Base-by-base conservation (phyloP, 257 asterid genomes). In the Lycium ferocissimum region DNA sequence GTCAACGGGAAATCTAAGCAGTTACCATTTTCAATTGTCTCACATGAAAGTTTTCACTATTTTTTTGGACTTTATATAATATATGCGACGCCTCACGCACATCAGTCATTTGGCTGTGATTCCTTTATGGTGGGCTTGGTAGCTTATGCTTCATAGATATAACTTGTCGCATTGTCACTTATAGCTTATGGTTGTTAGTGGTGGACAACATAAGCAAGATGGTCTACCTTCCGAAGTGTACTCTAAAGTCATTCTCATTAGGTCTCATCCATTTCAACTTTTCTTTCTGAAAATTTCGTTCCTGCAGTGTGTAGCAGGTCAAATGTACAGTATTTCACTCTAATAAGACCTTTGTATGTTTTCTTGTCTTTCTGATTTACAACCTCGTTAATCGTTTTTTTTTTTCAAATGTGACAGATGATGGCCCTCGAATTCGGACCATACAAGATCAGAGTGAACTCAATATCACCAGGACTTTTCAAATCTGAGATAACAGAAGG, bases 361-460 rank as follows among this genome's bases (percentile, higher is more conserved):
- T 11, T 56, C 61, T 83, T 10, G 6, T 69, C 18, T 67, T 75
- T 62, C 22, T 82, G 57, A 75, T 75, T 76, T 76, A 14, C 82
- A 13, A 2, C 26, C 9, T 80, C 47, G 7, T 56, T 57, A 54
- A 37, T 2, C 53, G 33, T 17, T 37, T 17, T 8, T 80, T 43
- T 47, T 69, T 10, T 69, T 80, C 63, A 71, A 79, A 61, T 76
- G 40, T 61, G 37, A 76, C 88, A 95, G 98, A 82, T 88, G n/a
- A 94, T 95, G 99, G 98, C 97, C 1, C 0, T 92, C 87, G 98
- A 94, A 86, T 83, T 94, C 26, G 98, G 97, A 57, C 80, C 4
- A 5, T 67, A 92, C 85, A 90, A 90, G 18, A 95, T 95, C 85
- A 88, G 94, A 83, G 97, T 95, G 85, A 95, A 95, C 87, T 91